Evolutionary conservation across 768 basidiomycete genomes (phyloP).

Genomic region (Lactarius psammicola): DNA sequence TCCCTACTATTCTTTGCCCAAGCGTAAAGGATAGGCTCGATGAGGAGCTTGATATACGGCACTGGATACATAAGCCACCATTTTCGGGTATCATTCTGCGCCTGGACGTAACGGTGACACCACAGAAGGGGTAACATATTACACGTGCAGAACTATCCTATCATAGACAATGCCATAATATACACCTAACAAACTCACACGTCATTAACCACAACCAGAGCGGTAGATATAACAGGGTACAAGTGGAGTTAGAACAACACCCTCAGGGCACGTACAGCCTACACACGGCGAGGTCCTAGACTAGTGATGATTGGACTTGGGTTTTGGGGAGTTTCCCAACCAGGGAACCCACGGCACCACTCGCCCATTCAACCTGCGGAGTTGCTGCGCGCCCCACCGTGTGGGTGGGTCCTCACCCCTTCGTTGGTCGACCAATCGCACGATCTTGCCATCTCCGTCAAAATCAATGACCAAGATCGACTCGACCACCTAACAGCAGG

Average conservation of each 20-base stretch:
- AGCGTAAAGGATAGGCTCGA: not conserved
- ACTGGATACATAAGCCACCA: not conserved
- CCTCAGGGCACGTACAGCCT: constrained; percentile 1
- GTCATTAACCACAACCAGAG: constrained; percentile 2
- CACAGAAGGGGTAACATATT: constrained; percentile 1
- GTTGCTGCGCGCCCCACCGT: constrained; percentile 45
- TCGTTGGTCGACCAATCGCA: constrained; percentile 59
- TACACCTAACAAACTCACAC: not conserved
- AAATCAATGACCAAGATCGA: constrained; percentile 64
- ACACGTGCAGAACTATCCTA: not conserved
- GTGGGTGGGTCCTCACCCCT: constrained; percentile 52
- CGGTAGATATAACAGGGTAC: not conserved
- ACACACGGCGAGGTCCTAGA: not conserved
- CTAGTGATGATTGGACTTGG: constrained; percentile 18
- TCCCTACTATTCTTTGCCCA: not conserved
- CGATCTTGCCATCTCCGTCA: constrained; percentile 63
- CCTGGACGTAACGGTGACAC: not conserved
- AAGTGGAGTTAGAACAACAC: not conserved
- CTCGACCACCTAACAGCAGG: constrained; percentile 45
- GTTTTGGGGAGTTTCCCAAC: constrained; percentile 52
- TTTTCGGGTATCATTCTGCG: not conserved
- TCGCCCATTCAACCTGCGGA: constrained; percentile 53
- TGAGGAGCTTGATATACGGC: not conserved
- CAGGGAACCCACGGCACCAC: constrained; percentile 53
- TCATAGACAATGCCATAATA: not conserved